Conservation (phyloP, 768 basidiomycete species). For the Galerina marginata region DNA sequence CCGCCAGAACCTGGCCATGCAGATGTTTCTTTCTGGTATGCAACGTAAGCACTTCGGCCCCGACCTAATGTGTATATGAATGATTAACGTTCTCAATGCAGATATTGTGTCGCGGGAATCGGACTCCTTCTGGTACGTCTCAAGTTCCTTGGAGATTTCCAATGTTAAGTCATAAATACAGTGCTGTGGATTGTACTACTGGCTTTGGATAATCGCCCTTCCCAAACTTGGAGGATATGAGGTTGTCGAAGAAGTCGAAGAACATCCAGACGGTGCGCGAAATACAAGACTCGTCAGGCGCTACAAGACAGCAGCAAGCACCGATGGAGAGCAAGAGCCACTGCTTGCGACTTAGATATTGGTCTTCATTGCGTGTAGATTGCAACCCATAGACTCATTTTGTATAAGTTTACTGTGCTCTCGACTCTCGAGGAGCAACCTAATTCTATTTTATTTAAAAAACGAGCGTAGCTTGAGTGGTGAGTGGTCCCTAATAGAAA, state of each 20-base stretch:
- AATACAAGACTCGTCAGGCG: conserved; percentile 39
- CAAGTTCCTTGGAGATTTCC: background rate
- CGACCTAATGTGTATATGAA: background rate
- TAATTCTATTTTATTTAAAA: background rate
- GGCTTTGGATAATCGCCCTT: conserved; percentile 49
- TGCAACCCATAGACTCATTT: background rate
- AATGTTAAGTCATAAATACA: conserved; percentile 8
- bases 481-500: background rate
- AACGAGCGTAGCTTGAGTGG: conserved; percentile 4
- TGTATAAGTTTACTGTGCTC: no score
- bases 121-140: conserved; percentile 30
- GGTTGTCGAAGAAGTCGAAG: conserved; percentile 53
- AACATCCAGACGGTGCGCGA: conserved; percentile 37
- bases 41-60: conserved; percentile 32
- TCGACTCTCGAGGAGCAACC: no score
- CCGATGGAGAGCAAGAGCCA: conserved; percentile 14
- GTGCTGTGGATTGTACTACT: conserved; percentile 41
- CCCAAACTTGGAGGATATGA: conserved; percentile 50
- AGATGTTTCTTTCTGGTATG: conserved; percentile 46
- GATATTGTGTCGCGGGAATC: conserved; percentile 38
- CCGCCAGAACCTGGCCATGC: conserved; percentile 41
- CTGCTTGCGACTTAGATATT: background rate
- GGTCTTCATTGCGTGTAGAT: no score
- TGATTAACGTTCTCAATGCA: background rate
- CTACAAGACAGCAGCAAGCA: conserved; percentile 23